These are phyloP conservation scores for Malania oleifera DNA, from an alignment of 164 flowering plant genomes.

Conservation along the genomic window DNA sequence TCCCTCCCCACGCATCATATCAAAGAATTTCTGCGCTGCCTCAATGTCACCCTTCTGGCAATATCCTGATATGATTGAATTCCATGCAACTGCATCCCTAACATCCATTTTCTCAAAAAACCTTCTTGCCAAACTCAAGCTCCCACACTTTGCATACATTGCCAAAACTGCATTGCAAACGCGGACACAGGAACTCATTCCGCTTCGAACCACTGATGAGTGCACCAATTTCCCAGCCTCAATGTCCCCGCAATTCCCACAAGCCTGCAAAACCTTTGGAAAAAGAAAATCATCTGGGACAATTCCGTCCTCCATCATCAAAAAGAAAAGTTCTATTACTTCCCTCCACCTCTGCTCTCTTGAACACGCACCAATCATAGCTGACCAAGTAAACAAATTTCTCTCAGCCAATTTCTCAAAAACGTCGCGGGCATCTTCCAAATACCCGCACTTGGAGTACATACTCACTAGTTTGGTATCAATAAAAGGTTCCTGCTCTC, in stretches of 20 bases:
- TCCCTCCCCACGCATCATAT: conserved; percentile 39
- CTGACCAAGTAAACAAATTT: conserved; percentile 55
- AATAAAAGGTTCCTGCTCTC: conserved; percentile 24
- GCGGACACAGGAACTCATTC: conserved; percentile 18
- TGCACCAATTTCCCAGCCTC: conserved; percentile 40
- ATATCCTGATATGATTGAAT: conserved; percentile 45
- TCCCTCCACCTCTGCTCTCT: conserved; percentile 49
- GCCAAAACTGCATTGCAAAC: conserved; percentile 49
- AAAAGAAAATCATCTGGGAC: conserved; percentile 46
- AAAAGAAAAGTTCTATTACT: conserved; percentile 37
- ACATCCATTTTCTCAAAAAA: conserved; percentile 42
- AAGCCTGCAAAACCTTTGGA: conserved; percentile 55
- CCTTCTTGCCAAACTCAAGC: conserved; percentile 31
- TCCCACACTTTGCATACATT: conserved; percentile 51
- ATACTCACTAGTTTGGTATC: conserved; percentile 58
- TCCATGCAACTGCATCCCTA: conserved; percentile 55
- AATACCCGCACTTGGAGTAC: conserved; percentile 57
- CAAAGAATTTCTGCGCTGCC: conserved; percentile 40
- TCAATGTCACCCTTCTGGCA: conserved; percentile 31
- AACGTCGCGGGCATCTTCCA: conserved; percentile 43
- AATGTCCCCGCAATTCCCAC: conserved; percentile 40
- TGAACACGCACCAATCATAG: conserved; percentile 55
- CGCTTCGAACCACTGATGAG: conserved; percentile 34
- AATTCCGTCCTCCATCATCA: conserved; percentile 39
- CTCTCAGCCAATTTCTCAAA: conserved; percentile 50